Base-by-base conservation (phyloP, 768 basidiomycete species). In the Mycena leptocephala region DNA sequence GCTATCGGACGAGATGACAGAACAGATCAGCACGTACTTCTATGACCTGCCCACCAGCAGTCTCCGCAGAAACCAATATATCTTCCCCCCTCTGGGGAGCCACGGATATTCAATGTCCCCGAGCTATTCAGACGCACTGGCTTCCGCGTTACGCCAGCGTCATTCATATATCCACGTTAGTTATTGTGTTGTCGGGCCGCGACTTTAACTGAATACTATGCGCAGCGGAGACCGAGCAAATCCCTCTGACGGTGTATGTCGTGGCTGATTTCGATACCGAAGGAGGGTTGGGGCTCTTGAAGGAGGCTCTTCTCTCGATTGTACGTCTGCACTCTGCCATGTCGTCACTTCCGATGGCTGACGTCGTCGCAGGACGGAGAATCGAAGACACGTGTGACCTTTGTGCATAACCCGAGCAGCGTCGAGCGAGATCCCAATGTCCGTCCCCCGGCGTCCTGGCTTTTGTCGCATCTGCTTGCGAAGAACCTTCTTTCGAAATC, bases 21-120 rank as follows among this genome's bases (percentile, higher is more conserved):
- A 86, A 8, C 87, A 89, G 37, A 89, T 95, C 68, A 84, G 90
- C 35, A 94, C 89, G 18, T 97, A 95, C 85, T 99, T 99, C 86
- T 99, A 98, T 81, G 96, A 98, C 79, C 89, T 97, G 8, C 95
- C 97, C 0, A 91, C 91, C 0, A 92, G 95, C 0, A 88, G 88
- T 51, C 86, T 89, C 70, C 89, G 94, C 14, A 86, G 98, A n/a
- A 99, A 96, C 83, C 87, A 85, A 32, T 92, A 95, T 81, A 93
- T 99, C 68, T 91, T 92, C 79, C 92, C 94, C 0, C 86, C 10
- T 84, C 85, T 18, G 78, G 87, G 5, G 87, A 85, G 39, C 81
- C 95, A 14, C 87, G 86, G 32, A 85, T 95, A 30, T 82, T 90
- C 72, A 91, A 90, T 78, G 80, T 95, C 13, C 88, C 89, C 0